Conservation (phyloP, 1,139 yeast species). For the Hemisphaericaspora xylofermentans region DNA sequence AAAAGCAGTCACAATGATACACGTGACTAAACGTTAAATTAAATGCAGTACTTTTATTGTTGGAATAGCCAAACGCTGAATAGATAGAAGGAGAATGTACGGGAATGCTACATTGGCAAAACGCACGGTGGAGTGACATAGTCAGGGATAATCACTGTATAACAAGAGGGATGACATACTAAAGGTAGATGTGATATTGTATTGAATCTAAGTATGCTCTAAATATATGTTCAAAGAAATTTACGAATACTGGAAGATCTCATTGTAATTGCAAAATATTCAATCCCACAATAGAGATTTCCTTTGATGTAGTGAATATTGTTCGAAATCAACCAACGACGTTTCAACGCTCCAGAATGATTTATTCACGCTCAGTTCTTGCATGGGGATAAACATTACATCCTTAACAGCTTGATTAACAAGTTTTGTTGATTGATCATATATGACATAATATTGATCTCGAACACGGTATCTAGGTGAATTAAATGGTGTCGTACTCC, state of each 20-base stretch:
- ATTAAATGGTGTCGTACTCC: constrained; percentile 23
- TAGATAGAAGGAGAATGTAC: too few species aligned
- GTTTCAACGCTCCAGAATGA: constrained; percentile 33
- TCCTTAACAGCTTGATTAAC: constrained; percentile 2
- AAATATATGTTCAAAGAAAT: too few species aligned
- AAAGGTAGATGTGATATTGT: too few species aligned
- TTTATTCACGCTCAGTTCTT: constrained; percentile 1
- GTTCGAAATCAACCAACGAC: constrained; percentile 31
- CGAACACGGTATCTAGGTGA: constrained; percentile 24
- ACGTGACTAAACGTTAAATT: too few species aligned
- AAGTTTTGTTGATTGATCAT: not conserved
- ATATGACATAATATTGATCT: constrained; percentile 16
- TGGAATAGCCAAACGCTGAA: too few species aligned
- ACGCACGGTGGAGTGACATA: too few species aligned
- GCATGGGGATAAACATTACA: constrained; percentile 6
- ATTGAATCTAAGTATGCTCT: too few species aligned
- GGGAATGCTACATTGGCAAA: too few species aligned
- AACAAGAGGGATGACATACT: too few species aligned
- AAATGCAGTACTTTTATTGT: too few species aligned
- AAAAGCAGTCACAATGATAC: constrained; percentile 28
- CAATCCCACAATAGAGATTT: constrained; percentile 12
- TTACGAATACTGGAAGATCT: too few species aligned
- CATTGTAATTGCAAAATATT: constrained; percentile 1
- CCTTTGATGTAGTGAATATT: constrained; percentile 24
- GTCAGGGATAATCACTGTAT: too few species aligned